Base-by-base conservation (phyloP, 2,329 filamentous ascomycete genomes). In the Mariannaea elegans region DNA sequence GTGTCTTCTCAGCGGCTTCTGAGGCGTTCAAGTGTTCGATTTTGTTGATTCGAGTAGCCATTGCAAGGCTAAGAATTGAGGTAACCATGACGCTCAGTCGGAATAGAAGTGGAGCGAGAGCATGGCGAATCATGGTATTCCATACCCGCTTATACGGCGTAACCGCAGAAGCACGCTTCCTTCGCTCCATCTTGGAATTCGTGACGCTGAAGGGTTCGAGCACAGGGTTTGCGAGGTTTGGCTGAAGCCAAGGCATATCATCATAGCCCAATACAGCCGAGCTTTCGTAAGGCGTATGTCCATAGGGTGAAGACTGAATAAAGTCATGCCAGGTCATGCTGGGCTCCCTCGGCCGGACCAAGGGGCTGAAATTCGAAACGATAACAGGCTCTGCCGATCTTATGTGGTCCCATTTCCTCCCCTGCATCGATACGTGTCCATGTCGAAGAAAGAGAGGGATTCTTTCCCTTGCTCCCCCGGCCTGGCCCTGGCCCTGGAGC, bases 41-140 rank as follows among this genome's bases (percentile, higher is more conserved):
- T 67, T 87, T 79, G 73, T 88, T 92, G 49, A 98, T 93, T 21
- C 87, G 88, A 3, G 84, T 86, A 2, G 93, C 90, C 7, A 99
- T 82, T 13, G 87, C 92, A 21, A 99, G 84, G 4, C 93, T 94
- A 54, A 92, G 82, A 36, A 92, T 85, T 2, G 93, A 97, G 62
- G 96, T 96, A 59, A 88, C 82, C 73, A 97, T 88, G 48, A 97
- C 92, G 13, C 87, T 89, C 18, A 97, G 79, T 51, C 95, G 91
- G 73, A 97, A 92, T 14, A 91, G 80, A 54, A 97, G 81, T 2
- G 95, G 95, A 1, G 97, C 90, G 65, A 97, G 89, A 12, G 93
- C 90, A 71, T 94, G 93, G 59, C 89, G 88, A 70, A 97, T 82
- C 24, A 96, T 81, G 32, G 87, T 84, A 52, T 85, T 83, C 82